Evolutionary conservation across 805 yeast species (phyloP).

Genomic region (Scheffersomyces ergatensis): DNA sequence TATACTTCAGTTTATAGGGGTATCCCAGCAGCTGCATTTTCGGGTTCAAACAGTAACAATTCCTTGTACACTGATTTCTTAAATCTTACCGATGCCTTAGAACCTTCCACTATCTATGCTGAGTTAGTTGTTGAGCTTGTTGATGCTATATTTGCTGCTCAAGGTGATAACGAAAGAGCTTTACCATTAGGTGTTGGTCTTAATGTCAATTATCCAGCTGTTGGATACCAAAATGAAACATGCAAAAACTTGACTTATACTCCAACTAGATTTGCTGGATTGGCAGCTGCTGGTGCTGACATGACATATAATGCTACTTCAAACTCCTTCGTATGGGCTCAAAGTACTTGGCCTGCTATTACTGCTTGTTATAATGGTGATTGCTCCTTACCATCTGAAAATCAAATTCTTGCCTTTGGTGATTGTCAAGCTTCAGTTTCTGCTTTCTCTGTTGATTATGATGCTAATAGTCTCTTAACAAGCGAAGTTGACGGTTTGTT

Average conservation of each 20-base stretch:
- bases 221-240: constrained; percentile 36
- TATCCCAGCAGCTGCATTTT: constrained; percentile 48
- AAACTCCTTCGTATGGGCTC: constrained; percentile 19
- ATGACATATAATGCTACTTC: constrained; percentile 40
- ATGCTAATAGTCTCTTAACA: constrained; percentile 25
- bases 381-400: constrained; percentile 43
- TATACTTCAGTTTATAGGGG: constrained; percentile 48
- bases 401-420: constrained; percentile 23
- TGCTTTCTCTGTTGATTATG: constrained; percentile 48
- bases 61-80: constrained; percentile 47
- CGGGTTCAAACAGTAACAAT: constrained; percentile 50
- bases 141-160: constrained; percentile 30
- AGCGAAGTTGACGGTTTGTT: constrained; percentile 13
- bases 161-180: constrained; percentile 33
- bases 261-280: constrained; percentile 47
- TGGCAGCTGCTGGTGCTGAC: constrained; percentile 25
- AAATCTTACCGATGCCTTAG: constrained; percentile 34
- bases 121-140: constrained; percentile 38
- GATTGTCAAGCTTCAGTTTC: constrained; percentile 44
- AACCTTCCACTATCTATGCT: constrained; percentile 46
- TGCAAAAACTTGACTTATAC: constrained; percentile 45
- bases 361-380: constrained; percentile 40
- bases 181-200: constrained; percentile 46
- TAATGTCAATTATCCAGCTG: constrained; percentile 49
- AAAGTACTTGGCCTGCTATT: constrained; percentile 14